These are phyloP conservation scores for Tylopilus orsonianus DNA, from an alignment of 1,284 basidiomycete species.

Conservation along the genomic window DNA sequence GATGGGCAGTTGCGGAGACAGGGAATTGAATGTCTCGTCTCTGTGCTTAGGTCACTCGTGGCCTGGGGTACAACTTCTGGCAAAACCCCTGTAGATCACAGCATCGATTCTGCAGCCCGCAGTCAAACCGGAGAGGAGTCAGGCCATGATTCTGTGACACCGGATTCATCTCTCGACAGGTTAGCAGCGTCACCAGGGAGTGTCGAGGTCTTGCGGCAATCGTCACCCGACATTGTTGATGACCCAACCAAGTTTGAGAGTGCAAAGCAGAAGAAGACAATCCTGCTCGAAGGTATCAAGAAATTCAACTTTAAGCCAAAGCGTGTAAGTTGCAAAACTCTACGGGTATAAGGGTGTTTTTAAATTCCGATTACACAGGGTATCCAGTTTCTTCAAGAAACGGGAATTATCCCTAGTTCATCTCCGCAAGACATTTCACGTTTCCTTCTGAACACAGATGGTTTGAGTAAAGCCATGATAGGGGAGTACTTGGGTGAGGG, in stretches of 20 bases:
- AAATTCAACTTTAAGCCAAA: slow-evolving; percentile 99
- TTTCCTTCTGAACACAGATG: slow-evolving; percentile 90
- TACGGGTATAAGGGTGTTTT: neutral
- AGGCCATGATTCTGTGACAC: slow-evolving; percentile 48
- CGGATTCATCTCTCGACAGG: slow-evolving; percentile 55
- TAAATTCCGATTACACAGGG: slow-evolving; percentile 51
- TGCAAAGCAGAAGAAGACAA: slow-evolving; percentile 97
- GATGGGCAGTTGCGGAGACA: slow-evolving; percentile 86
- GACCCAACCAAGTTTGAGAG: slow-evolving; percentile 94
- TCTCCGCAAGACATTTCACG: slow-evolving; percentile 81
- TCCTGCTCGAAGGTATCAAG: slow-evolving; percentile 91
- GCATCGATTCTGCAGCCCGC: slow-evolving; percentile 42
- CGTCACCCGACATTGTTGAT: slow-evolving; percentile 78
- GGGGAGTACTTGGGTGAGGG: slow-evolving; percentile 98
- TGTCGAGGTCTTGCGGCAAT: slow-evolving; percentile 55
- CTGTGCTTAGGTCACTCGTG: slow-evolving; percentile 85
- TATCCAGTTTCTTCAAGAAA: slow-evolving; percentile 85
- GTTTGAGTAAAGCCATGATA: slow-evolving; percentile 93
- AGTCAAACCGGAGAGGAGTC: slow-evolving; percentile 52
- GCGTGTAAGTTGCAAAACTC: slow-evolving; percentile 48
- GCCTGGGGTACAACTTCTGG: slow-evolving; percentile 77
- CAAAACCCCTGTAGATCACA: slow-evolving; percentile 49
- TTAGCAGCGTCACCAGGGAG: slow-evolving; percentile 44
- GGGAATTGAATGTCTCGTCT: slow-evolving; percentile 86
- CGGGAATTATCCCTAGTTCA: slow-evolving; percentile 82